phyloP scores from a whole-genome alignment of 495 filamentous ascomycete species.

The Neurospora hispaniola region DNA sequence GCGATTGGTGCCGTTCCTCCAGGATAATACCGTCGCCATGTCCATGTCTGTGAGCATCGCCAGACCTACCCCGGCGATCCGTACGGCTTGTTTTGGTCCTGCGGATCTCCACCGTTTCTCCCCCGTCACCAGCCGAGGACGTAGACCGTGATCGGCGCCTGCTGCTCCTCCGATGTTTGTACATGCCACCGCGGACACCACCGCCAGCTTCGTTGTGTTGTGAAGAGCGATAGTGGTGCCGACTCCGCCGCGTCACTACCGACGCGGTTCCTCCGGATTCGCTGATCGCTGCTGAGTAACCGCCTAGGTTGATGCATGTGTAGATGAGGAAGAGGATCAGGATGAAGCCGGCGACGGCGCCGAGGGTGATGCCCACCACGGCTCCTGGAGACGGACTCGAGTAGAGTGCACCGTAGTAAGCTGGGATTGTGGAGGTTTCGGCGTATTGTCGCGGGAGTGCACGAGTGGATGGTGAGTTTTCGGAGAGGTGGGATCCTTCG shows the following conservation, averaged over 20 bases:
- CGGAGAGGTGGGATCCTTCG: not conserved
- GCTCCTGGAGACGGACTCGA: constrained; percentile 54
- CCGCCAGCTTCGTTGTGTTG: constrained; percentile 1
- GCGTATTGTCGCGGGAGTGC: not conserved
- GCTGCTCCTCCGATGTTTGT: not conserved
- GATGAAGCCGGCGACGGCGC: constrained; percentile 71
- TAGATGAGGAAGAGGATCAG: constrained; percentile 68
- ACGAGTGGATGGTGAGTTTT: not conserved
- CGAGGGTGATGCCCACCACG: constrained; percentile 76
- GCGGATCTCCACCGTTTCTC: constrained; percentile 30
- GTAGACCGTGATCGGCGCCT: not conserved
- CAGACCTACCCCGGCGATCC: constrained; percentile 17
- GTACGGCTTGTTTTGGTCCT: constrained; percentile 13
- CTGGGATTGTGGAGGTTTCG: constrained; percentile 41
- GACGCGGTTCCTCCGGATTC: constrained; percentile 23
- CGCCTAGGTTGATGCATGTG: constrained; percentile 47
- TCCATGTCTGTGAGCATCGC: constrained; percentile 30
- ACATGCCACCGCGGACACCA: not conserved
- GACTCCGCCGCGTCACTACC: constrained; percentile 24
- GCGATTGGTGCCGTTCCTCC: constrained; percentile 11
- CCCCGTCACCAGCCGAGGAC: not conserved
- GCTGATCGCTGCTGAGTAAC: constrained; percentile 6
- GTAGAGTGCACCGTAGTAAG: constrained; percentile 53
- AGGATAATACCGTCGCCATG: constrained; percentile 7
- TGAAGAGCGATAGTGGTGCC: constrained; percentile 11